Evolutionary conservation across 2,329 filamentous ascomycete species (phyloP), one percentile per base, ranked within the genome.

Genomic region (Sarocladium kiliense): DNA sequence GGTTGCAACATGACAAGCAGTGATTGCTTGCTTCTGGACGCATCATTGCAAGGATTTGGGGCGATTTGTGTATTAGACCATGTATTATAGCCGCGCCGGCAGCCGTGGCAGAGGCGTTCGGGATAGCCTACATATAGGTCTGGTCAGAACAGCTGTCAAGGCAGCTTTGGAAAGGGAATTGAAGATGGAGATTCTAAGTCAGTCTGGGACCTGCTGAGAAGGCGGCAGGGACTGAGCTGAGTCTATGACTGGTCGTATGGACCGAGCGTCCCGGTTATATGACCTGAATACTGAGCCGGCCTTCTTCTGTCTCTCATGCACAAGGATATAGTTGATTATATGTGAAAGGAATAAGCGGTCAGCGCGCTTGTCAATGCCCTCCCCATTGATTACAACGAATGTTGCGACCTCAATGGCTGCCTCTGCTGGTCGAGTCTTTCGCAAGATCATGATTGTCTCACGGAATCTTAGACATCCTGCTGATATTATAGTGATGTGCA

Each of bases 1-100:
- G 16, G 67, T 72, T 39, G 60, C 67, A 23, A 63, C 69, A 49
- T 70, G 61, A 68, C 27, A 11, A 45, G 49, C 41, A 34, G 26
- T 23, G 14, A 21, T 36, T 7, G 10, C 5, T 30, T 32, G 21
- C 23, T n/a, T 14, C n/a, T 16, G 41, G 19, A n/a, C 3, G 10
- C 14, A 6, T 12, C 44, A 18, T 18, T 6, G 21, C 3, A n/a
- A 49, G 3, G 25, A n/a, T 32, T 6, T 16, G 11, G 30, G 6
- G 47, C n/a, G 26, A 34, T 36, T 16, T 51, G 30, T 36, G 47
- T 19, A 51, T 36, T 6, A 51, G 41, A 45, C 10, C 26, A 51
- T 51, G 26, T 51, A 51, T 23, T 5, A 51, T 51, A 34, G 30
- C 47, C 47, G n/a, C 27, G 10, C 9, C 3, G 11, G 19, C 27